Evolutionary conservation across 169 alveolate species (phyloP).

Genomic region (Cryptosporidium ryanae): DNA sequence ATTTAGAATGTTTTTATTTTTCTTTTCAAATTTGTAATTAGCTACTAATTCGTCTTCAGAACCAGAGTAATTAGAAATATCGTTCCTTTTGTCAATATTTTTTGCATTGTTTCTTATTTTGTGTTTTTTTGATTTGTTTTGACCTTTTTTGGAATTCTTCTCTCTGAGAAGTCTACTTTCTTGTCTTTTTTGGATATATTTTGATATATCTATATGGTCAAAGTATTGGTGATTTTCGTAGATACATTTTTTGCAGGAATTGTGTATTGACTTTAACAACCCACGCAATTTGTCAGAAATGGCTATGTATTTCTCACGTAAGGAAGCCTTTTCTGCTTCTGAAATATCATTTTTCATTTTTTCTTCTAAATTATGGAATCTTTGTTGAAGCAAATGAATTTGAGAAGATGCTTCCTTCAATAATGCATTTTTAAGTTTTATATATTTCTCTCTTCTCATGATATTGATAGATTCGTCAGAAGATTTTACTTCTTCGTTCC

Average conservation of each 20-base stretch:
- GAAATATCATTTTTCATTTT: conserved; percentile 1
- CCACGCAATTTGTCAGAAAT: conserved; percentile 4
- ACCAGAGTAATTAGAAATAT: neutral
- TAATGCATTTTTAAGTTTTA: conserved; percentile 18
- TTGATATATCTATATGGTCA: conserved; percentile 44
- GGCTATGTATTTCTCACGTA: conserved; percentile 3
- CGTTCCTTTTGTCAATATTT: too few species aligned
- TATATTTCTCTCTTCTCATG: conserved; percentile 23
- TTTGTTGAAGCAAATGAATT: conserved; percentile 39
- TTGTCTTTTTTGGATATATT: conserved; percentile 50
- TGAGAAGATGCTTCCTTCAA: conserved; percentile 54
- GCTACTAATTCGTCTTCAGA: conserved; percentile 39
- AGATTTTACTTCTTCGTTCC: neutral
- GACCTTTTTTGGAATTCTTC: neutral
- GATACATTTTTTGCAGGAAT: conserved; percentile 45
- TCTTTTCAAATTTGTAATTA: neutral
- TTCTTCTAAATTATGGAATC: conserved; percentile 3
- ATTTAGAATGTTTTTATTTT: conserved; percentile 20
- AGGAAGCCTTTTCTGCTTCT: neutral
- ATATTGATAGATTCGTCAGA: conserved; percentile 22
- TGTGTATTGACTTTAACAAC: conserved; percentile 32
- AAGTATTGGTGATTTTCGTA: conserved; percentile 49
- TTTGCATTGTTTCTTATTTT: neutral
- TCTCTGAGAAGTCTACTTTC: conserved; percentile 1
- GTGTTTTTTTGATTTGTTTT: neutral